Evolutionary conservation across 441 rosid genomes (phyloP).

Genomic region (Theobroma grandiflorum): DNA sequence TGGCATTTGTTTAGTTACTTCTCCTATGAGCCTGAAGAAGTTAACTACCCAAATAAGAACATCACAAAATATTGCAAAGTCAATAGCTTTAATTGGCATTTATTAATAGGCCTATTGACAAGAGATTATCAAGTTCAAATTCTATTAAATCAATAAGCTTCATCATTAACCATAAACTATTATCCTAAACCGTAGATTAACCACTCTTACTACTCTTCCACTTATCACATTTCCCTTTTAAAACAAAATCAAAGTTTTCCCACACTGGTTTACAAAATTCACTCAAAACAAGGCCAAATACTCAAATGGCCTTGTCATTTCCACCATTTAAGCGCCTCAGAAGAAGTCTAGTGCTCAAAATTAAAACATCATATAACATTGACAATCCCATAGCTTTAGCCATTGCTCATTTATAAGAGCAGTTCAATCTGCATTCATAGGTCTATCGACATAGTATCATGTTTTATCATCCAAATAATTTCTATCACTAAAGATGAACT

Average conservation of each 20-base stretch:
- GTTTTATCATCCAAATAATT: not conserved
- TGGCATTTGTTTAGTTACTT: too few species aligned
- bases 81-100: too few species aligned
- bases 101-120: too few species aligned
- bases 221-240: not conserved
- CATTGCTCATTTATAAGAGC: not conserved
- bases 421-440: not conserved
- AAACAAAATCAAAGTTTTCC: not conserved
- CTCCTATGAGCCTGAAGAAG: too few species aligned
- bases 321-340: not conserved
- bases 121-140: too few species aligned
- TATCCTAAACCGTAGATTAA: not conserved
- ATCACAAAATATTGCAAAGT: too few species aligned
- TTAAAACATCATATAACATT: not conserved
- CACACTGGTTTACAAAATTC: not conserved
- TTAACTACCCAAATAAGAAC: too few species aligned
- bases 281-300: not conserved
- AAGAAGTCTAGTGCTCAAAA: not conserved
- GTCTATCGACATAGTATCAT: not conserved
- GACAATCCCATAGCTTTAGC: not conserved
- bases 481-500: not conserved
- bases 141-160: too few species aligned
- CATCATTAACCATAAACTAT: not conserved
- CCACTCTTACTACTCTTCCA: not conserved
- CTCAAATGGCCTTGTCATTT: not conserved